Percentiles rank a stretch among this genome's conserved stretches.
Evolutionary conservation across 306 rosid genomes (phyloP).

Genomic region (Lupinus albus): DNA sequence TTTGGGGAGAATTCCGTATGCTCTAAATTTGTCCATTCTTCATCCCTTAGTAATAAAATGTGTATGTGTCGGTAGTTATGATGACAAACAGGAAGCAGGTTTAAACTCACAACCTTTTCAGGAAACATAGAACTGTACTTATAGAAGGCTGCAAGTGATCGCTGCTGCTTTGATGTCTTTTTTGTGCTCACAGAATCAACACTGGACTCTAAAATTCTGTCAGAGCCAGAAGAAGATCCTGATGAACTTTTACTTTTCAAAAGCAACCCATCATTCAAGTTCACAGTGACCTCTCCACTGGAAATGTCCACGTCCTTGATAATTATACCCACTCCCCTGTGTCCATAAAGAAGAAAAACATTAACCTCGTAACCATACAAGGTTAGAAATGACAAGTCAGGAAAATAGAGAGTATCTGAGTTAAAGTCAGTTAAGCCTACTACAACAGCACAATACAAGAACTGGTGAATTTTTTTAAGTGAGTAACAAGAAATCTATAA

Average conservation of each 20-base stretch:
- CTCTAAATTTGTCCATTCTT: slow-evolving; percentile 2
- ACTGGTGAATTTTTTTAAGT: neutral
- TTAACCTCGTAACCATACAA: slow-evolving; percentile 30
- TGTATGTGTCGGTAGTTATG: neutral
- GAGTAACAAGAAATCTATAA: neutral
- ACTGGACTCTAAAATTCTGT: slow-evolving; percentile 45
- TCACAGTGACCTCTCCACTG: slow-evolving; percentile 74
- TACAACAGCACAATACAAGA: slow-evolving; percentile 14
- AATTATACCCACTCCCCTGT: slow-evolving; percentile 92
- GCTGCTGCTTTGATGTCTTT: slow-evolving; percentile 58
- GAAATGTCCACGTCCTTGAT: slow-evolving; percentile 70
- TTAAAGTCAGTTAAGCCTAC: slow-evolving; percentile 25
- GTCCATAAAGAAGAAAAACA: slow-evolving; percentile 51
- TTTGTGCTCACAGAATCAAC: slow-evolving; percentile 54
- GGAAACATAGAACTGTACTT: slow-evolving; percentile 81
- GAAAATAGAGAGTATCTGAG: slow-evolving; percentile 16
- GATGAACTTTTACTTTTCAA: slow-evolving; percentile 64
- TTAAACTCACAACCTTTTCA: slow-evolving; percentile 76
- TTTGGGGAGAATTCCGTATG: slow-evolving; percentile 10
- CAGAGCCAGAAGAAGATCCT: slow-evolving; percentile 56
- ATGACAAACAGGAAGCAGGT: slow-evolving; percentile 25
- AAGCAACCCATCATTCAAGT: slow-evolving; percentile 75
- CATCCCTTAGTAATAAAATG: slow-evolving; percentile 23
- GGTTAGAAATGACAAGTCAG: slow-evolving; percentile 23
- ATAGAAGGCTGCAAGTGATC: slow-evolving; percentile 60